phyloP scores from a whole-genome alignment of 2,329 filamentous ascomycete species.

The Chalaropsis ovoidea region DNA sequence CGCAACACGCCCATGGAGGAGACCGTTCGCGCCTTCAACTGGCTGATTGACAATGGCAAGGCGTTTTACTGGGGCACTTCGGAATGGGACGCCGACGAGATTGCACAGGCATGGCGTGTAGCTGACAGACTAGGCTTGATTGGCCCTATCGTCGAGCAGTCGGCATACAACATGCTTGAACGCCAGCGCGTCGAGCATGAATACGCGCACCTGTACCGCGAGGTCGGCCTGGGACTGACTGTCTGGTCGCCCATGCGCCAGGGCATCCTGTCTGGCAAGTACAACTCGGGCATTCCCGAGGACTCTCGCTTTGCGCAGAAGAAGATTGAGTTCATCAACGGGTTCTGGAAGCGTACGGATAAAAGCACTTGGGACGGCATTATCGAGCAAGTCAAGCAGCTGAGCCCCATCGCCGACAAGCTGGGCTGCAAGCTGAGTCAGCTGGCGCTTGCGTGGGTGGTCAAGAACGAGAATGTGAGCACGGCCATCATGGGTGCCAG shows the following conservation, averaged over 20 bases:
- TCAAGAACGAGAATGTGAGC: slow-evolving; percentile 52
- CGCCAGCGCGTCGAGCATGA: slow-evolving; percentile 55
- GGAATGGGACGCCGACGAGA: slow-evolving; percentile 57
- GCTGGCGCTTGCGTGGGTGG: slow-evolving; percentile 52
- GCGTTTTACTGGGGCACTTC: slow-evolving; percentile 63
- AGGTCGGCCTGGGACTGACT: slow-evolving; percentile 51
- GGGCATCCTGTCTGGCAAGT: slow-evolving; percentile 57
- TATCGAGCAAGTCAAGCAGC: slow-evolving; percentile 49
- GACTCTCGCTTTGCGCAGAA: slow-evolving; percentile 49
- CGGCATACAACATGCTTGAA: slow-evolving; percentile 53
- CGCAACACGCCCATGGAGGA: slow-evolving; percentile 60
- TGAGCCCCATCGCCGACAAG: slow-evolving; percentile 53
- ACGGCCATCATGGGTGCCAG: slow-evolving; percentile 53
- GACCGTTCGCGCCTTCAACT: slow-evolving; percentile 59
- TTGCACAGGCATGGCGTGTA: slow-evolving; percentile 51
- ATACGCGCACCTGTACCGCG: slow-evolving; percentile 49
- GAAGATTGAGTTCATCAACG: slow-evolving; percentile 46
- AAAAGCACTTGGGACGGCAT: slow-evolving; percentile 45
- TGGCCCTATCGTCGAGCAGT: slow-evolving; percentile 57
- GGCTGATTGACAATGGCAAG: slow-evolving; percentile 57
- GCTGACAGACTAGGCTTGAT: slow-evolving; percentile 52
- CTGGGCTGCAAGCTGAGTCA: slow-evolving; percentile 49
- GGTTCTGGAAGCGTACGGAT: slow-evolving; percentile 42
- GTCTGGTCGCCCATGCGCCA: slow-evolving; percentile 49
- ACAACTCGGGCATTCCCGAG: slow-evolving; percentile 49